Base-by-base conservation (phyloP, 1,139 yeast species). In the Kodamaea sp. region DNA sequence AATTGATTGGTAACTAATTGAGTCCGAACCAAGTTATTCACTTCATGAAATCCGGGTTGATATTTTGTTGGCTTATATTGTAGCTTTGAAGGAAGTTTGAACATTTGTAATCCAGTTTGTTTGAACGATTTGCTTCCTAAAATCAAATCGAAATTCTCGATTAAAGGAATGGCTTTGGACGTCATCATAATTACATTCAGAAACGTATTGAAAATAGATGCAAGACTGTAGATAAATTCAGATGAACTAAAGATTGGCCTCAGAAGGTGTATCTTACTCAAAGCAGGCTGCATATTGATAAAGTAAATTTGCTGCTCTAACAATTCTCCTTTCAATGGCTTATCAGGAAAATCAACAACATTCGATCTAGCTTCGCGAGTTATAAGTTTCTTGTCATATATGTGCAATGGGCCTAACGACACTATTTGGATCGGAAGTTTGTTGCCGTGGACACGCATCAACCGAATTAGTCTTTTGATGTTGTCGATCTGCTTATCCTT, bases 121-220 rank as follows among this genome's bases (percentile, higher is more conserved):
- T 46, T 38, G 43, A 55, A 67, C 8, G 41, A 40, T 15, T 46
- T 45, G 31, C 48, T 47, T 7, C 51, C 34, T 15, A 64, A 57
- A 4, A 60, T 33, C 2, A 41, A 39, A 8, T 36, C 42, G 9
- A 47, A 39, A 8, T 53, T 48, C 7, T 56, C 55, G 5, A 43
- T 31, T 34, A 65, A 42, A 24, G 36, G 38, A 12, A 67, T 55
- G 2, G 60, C 49, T 29, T 57, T 46, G 8, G 61, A 49, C 1
- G 58, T 42, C 32, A 68, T 27, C 15, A 65, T 35, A 2, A 65
- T 45, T 8, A 51, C 52, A 28, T 67, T 67, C 38, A 57, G 60
- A 43, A 67, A 67, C 0, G 68, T 54, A 40, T 61, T 62, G 52
- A 63, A 62, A 2, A 66, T 48, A 1, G 58, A 43, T 24, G 66